Conservation (phyloP, 2,329 filamentous ascomycete species). For the Akanthomyces lecanii region DNA sequence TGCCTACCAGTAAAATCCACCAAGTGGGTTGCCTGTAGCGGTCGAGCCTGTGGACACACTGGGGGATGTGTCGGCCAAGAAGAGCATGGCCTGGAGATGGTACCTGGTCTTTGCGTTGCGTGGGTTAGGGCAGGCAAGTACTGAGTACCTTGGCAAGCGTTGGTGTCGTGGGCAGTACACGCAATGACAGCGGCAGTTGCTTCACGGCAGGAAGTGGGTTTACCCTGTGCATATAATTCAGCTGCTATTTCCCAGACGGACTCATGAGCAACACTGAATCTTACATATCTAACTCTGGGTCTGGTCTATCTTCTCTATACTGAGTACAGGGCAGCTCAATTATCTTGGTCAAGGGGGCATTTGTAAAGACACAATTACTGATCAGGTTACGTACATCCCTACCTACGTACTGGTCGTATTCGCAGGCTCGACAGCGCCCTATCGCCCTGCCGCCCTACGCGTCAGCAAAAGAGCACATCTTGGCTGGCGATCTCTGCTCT, state of each 20-base stretch:
- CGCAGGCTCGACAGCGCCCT: not conserved
- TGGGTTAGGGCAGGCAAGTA: not conserved
- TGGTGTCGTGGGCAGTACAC: too few species aligned
- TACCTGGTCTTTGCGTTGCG: not conserved
- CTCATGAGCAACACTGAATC: too few species aligned
- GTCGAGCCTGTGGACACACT: not conserved
- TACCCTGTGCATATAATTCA: not conserved
- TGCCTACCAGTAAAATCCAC: not conserved
- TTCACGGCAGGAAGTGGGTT: not conserved
- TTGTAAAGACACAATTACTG: too few species aligned
- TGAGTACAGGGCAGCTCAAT: too few species aligned
- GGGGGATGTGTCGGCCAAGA: not conserved
- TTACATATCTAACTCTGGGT: too few species aligned
- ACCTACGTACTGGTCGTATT: not conserved
- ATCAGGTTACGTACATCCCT: too few species aligned
- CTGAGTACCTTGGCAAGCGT: not conserved
- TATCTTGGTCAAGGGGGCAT: too few species aligned
- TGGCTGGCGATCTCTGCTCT: too few species aligned
- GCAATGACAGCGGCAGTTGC: not conserved
- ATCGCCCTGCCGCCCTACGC: too few species aligned
- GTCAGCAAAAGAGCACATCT: too few species aligned
- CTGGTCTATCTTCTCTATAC: too few species aligned
- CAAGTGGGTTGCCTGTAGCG: not conserved
- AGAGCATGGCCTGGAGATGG: not conserved
- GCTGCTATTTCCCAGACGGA: too few species aligned